Evolutionary conservation across 495 filamentous ascomycete species (phyloP).

Genomic region (Penicillium riverlandense): DNA sequence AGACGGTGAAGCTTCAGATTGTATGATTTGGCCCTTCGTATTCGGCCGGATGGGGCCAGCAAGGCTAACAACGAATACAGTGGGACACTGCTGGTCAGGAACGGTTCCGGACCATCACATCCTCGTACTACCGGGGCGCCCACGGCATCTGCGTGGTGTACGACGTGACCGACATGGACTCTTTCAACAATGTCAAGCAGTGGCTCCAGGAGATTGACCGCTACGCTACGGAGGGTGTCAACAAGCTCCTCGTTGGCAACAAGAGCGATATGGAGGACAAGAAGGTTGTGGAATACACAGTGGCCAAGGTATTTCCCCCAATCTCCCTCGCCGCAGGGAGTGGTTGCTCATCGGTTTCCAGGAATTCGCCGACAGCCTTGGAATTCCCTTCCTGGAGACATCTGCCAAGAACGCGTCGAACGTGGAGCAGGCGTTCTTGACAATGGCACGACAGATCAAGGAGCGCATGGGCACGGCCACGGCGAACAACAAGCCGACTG

Average conservation of each 20-base stretch:
- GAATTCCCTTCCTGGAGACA: constrained; percentile 98
- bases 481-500: constrained; percentile 96
- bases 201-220: constrained; percentile 99
- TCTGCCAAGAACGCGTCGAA: constrained; percentile 99
- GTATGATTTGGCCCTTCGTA: constrained; percentile 46
- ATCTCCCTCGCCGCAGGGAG: constrained; percentile 8
- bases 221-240: constrained; percentile 97
- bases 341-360: constrained; percentile 24
- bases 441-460: constrained; percentile 99
- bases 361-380: constrained; percentile 98
- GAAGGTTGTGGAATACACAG: constrained; percentile 99
- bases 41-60: not conserved
- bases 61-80: constrained; percentile 38
- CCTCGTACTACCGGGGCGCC: constrained; percentile 96
- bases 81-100: constrained; percentile 99
- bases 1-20: constrained; percentile 99
- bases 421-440: constrained; percentile 99
- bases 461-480: constrained; percentile 97
- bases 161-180: constrained; percentile 99
- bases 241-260: constrained; percentile 98
- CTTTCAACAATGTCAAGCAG: constrained; percentile 99
- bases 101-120: constrained; percentile 98
- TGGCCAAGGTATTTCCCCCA: constrained; percentile 73
- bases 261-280: constrained; percentile 99
- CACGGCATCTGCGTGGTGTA: constrained; percentile 99